Base-by-base conservation (phyloP, 2,329 filamentous ascomycete genomes). In the Nemania sp. region DNA sequence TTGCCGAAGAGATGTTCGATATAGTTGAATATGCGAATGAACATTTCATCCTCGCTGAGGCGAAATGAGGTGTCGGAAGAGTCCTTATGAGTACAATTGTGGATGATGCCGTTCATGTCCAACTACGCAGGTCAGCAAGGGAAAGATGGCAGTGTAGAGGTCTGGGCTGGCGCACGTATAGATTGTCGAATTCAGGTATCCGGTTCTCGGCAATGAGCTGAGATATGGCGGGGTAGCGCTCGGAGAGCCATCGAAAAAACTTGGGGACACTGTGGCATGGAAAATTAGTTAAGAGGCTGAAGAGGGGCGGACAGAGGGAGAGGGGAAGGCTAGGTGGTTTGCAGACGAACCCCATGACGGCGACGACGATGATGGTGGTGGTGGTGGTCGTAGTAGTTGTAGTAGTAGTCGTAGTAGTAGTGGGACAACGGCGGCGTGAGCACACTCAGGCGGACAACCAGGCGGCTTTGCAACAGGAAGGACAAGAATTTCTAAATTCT, bases 101-200 rank as follows among this genome's bases (percentile, higher is more conserved):
- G 94, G 72, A 99, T 99, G 76, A 99, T 99, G 68, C 95, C 95
- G 78, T 99, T 99, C 95, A 99, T 99, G 73, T 96, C 91, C 69
- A 96, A 83, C 87, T 89, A 74, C 25, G 55, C 40, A 61, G 72
- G 68, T 72, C 56, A 70, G 66, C 58, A 43, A 46, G 42, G 29
- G 32, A 55, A 29, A 18, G 15, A 40, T 9, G 51, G 60, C 56
- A 50, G 48, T 62, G 59, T 57, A 69, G 45, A 50, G 40, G 59
- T 57, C 37, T 45, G 62, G 63, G 54, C 53, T 51, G 58, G 71
- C 83, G 72, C 75, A 90, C 87, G 78, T 99, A 99, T 64, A 99
- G 87, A 78, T 91, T 95, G 78, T 99, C 95, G 79, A 99, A 99
- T 78, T 99, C 96, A 66, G 95, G 95, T 77, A 99, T 99, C 71